These are phyloP conservation scores for Mycena latifolia DNA, from an alignment of 768 basidiomycete genomes.

Conservation along the genomic window DNA sequence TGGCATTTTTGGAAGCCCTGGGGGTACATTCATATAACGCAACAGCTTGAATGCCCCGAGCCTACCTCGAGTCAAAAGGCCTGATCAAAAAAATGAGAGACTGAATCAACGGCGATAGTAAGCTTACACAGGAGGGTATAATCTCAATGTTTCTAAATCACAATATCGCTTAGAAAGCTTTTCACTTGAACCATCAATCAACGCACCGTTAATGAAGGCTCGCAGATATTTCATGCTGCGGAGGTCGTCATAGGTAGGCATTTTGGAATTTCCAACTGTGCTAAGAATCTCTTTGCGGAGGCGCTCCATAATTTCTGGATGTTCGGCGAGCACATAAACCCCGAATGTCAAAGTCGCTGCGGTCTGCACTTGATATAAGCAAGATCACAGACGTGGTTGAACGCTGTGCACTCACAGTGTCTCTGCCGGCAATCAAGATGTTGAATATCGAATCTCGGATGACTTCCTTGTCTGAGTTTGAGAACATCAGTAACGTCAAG, in stretches of 20 bases:
- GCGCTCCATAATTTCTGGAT: constrained; percentile 58
- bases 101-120: neutral
- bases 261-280: constrained; percentile 53
- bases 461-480: constrained; percentile 30
- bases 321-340: constrained; percentile 24
- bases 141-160: neutral
- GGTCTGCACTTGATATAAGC: neutral
- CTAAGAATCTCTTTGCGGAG: constrained; percentile 64
- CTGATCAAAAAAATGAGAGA: neutral
- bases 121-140: constrained; percentile 40
- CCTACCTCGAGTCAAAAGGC: neutral
- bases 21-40: neutral
- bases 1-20: constrained; percentile 42
- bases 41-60: neutral
- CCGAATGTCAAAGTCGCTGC: constrained; percentile 12
- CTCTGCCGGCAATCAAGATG: constrained; percentile 39
- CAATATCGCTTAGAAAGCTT: neutral
- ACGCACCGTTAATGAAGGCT: constrained; percentile 68
- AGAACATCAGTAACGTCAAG: too few relatives aligned
- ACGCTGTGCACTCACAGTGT: constrained; percentile 1
- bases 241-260: constrained; percentile 68
- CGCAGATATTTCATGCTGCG: constrained; percentile 69
- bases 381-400: neutral
- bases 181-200: constrained; percentile 33
- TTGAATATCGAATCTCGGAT: constrained; percentile 39